Evolutionary conservation across 306 rosid genomes (phyloP).

Genomic region (Quillaja saponaria): DNA sequence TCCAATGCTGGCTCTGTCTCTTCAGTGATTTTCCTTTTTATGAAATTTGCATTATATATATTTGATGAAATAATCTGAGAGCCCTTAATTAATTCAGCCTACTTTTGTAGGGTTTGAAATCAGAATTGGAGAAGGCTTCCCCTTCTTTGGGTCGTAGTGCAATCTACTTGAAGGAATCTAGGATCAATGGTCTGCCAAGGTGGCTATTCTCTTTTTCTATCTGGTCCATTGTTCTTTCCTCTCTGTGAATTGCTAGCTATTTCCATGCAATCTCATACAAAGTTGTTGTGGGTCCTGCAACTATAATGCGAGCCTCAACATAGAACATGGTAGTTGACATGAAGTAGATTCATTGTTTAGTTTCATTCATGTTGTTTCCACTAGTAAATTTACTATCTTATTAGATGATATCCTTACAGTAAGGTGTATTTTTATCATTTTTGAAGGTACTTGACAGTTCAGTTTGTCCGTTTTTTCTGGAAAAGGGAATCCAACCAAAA

Average conservation of each 20-base stretch:
- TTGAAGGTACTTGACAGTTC: slow-evolving; percentile 87
- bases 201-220: slow-evolving; percentile 32
- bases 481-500: slow-evolving; percentile 98
- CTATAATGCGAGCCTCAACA: neutral
- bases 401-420: slow-evolving; percentile 13
- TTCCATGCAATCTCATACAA: slow-evolving; percentile 4
- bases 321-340: slow-evolving; percentile 13
- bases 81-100: slow-evolving; percentile 23
- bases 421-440: slow-evolving; percentile 15
- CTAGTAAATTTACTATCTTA: slow-evolving; percentile 6
- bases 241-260: slow-evolving; percentile 8
- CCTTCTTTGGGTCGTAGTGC: slow-evolving; percentile 93
- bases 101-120: slow-evolving; percentile 77
- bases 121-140: slow-evolving; percentile 93
- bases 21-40: neutral
- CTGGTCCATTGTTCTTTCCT: neutral
- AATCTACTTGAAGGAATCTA: slow-evolving; percentile 77
- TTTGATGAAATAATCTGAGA: neutral
- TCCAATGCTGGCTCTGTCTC: neutral
- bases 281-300: neutral
- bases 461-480: slow-evolving; percentile 99
- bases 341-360: neutral
- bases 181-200: slow-evolving; percentile 91
- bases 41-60: slow-evolving; percentile 10
- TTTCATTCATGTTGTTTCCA: neutral